Percentiles rank a stretch among this genome's conserved stretches.
phyloP scores from a whole-genome alignment of 192 early-diverging fungal genomes.

The Dimargaris verticillata region DNA sequence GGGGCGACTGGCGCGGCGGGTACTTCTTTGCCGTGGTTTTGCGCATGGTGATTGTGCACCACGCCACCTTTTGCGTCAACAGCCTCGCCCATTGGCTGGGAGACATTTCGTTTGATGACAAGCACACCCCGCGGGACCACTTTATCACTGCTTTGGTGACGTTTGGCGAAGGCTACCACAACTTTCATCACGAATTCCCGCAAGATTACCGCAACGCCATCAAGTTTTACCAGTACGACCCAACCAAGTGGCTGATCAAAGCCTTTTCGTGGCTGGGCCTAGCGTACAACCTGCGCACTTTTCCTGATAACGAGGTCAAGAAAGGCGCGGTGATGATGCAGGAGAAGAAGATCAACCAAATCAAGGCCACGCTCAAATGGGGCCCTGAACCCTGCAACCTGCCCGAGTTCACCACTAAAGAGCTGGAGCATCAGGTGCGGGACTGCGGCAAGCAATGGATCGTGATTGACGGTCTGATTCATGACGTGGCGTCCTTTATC shows the following conservation, averaged over 20 bases:
- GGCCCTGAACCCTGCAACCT: constrained; percentile 53
- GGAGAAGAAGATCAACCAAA: constrained; percentile 49
- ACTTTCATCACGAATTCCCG: constrained; percentile 79
- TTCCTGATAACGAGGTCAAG: constrained; percentile 62
- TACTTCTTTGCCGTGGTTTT: constrained; percentile 58
- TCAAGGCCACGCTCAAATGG: constrained; percentile 48
- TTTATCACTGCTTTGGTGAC: constrained; percentile 64
- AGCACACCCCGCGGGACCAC: constrained; percentile 66
- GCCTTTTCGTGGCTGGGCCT: constrained; percentile 37
- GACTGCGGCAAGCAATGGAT: constrained; percentile 55
- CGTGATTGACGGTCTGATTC: constrained; percentile 67
- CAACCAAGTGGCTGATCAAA: constrained; percentile 71
- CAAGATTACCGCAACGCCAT: constrained; percentile 76
- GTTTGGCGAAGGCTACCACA: constrained; percentile 71
- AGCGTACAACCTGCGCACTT: constrained; percentile 51
- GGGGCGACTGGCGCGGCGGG: constrained; percentile 70
- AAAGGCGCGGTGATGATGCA: constrained; percentile 68
- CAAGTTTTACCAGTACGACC: constrained; percentile 58
- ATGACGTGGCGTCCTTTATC: constrained; percentile 68
- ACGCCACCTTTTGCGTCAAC: constrained; percentile 80
- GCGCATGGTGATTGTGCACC: constrained; percentile 65
- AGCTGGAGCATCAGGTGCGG: constrained; percentile 46
- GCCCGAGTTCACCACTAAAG: constrained; percentile 46
- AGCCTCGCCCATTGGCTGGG: constrained; percentile 66
- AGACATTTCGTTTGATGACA: constrained; percentile 60